phyloP scores from a whole-genome alignment of 148 eudicot species.

The Hydrangea macrophylla region DNA sequence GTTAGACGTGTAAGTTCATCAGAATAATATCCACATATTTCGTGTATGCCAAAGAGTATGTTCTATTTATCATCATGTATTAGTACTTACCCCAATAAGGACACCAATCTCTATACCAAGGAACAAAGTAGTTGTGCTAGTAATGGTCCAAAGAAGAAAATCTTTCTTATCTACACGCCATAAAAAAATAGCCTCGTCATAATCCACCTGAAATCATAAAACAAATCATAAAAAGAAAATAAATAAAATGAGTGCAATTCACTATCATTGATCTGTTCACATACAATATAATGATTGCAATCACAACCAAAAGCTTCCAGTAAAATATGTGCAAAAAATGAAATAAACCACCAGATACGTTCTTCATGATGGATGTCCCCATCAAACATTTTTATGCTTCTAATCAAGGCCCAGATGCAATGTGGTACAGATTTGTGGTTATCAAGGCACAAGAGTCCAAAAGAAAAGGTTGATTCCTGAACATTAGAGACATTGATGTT shows the following conservation, averaged over 20 bases:
- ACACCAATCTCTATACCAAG: constrained; percentile 97
- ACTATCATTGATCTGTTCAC: not conserved
- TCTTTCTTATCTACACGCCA: constrained; percentile 95
- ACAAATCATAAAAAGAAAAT: too few relatives aligned
- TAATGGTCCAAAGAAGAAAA: constrained; percentile 83
- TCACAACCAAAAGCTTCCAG: too few relatives aligned
- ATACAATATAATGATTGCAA: not conserved
- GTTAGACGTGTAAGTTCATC: not conserved
- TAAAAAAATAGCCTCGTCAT: constrained; percentile 75
- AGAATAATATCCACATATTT: not conserved
- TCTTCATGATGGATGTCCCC: not conserved
- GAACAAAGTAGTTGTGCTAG: constrained; percentile 66
- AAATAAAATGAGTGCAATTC: constrained; percentile 2
- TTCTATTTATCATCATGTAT: not conserved
- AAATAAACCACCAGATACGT: not conserved
- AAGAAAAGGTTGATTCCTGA: too few relatives aligned
- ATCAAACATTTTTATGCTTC: not conserved
- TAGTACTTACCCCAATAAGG: constrained; percentile 79
- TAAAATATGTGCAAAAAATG: not conserved
- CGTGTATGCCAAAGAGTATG: not conserved
- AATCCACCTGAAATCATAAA: constrained; percentile 76
- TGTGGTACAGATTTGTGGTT: not conserved
- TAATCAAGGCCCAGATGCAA: too few relatives aligned
- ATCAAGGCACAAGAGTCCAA: not conserved
- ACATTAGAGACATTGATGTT: too few relatives aligned